Evolutionary conservation across 1,284 basidiomycete species (phyloP), one percentile per base, ranked within the genome.

Genomic region (Heliocybe sulcata): DNA sequence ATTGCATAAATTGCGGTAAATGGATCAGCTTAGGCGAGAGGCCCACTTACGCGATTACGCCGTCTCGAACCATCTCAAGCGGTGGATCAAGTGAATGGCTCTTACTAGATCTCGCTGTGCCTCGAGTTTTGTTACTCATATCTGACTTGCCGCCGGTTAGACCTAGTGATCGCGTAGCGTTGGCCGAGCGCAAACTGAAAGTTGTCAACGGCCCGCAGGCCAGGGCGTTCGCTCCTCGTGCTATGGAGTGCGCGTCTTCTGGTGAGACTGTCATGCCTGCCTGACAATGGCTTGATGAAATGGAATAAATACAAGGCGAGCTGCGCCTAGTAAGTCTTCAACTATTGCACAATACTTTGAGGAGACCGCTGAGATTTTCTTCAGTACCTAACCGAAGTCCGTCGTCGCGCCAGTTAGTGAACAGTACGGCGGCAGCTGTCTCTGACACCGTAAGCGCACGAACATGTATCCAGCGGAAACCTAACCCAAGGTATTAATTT

Each of bases 131-230:
- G 20, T 45, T 10, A 20, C 25, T 42, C 11, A 23, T 3, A 53
- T 53, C n/a, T n/a, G n/a, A 16, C n/a, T 25, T 14, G 52, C 22
- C 16, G 4, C 58, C 54, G n/a, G n/a, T n/a, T n/a, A 81, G 79
- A 52, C 82, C 80, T 2, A 77, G 74, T 56, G 77, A 74, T 54
- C 75, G 80, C 47, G 77, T 85, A 27, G 77, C 82, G 10, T 76
- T 77, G 10, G 77, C 81, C 14, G 79, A 83, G 59, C 72, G 84
- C 55, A 82, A 79, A 67, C 65, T 85, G 42, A 67, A 70, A 53
- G 66, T 87, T 56, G 72, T 84, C 33, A 86, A 85, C 58, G 85
- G 87, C 63, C 61, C 75, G 19, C 79, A 81, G 59, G 82, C 74
- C 35, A 77, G 75, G 64, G 60, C 64, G 0, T 81, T 77, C 62